phyloP scores from a whole-genome alignment of 257 asterid species.

The Solanum acaule region DNA sequence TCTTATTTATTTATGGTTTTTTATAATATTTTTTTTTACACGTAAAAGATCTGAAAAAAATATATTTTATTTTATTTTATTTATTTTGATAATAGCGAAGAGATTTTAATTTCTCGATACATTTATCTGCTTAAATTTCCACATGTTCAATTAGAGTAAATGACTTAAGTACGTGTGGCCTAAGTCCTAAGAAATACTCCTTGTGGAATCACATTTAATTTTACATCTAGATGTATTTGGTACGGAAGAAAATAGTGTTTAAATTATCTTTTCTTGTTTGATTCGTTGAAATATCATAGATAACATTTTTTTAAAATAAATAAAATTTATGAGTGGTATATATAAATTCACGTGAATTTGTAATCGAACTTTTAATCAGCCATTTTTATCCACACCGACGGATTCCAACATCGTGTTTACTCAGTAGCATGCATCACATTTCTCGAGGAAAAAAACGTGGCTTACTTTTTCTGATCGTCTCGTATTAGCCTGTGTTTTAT shows the following conservation, averaged over 20 bases:
- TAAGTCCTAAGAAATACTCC: neutral
- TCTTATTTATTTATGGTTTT: too few relatives aligned
- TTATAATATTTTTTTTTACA: too few relatives aligned
- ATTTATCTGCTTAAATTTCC: neutral
- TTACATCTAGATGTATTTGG: neutral
- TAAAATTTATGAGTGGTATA: too few relatives aligned
- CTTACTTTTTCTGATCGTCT: neutral
- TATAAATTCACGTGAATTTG: neutral
- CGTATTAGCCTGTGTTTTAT: too few relatives aligned
- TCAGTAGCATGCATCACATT: too few relatives aligned
- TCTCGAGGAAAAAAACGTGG: rapidly evolving
- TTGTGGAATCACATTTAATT: neutral
- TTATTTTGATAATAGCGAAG: too few relatives aligned
- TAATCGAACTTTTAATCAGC: too few relatives aligned
- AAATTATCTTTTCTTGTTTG: neutral
- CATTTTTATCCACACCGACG: neutral
- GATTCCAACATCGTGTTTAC: neutral
- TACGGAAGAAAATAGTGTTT: neutral
- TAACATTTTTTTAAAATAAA: too few relatives aligned
- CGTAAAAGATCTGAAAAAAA: too few relatives aligned
- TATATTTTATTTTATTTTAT: too few relatives aligned
- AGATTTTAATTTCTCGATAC: neutral
- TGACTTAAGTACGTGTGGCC: neutral
- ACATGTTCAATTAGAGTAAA: neutral
- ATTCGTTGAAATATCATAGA: too few relatives aligned